Base-by-base conservation (phyloP, 805 yeast species). In the Kodamaea leandrae region DNA sequence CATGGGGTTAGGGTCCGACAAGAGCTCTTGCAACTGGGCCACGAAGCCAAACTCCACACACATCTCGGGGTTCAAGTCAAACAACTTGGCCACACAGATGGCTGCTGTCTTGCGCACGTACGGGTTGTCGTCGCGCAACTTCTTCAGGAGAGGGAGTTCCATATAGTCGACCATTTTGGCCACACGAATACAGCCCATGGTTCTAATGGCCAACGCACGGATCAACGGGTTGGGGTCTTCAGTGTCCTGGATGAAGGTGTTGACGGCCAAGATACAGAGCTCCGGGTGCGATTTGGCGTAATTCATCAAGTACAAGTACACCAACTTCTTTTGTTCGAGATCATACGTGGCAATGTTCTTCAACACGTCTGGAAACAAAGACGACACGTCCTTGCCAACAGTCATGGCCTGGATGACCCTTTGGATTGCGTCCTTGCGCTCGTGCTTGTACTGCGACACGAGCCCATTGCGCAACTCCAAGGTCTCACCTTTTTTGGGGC, bases 371-470 rank as follows among this genome's bases (percentile, higher is more conserved):
- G 99, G 99, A 54, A 93, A 93, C 41, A 93, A 71, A 2, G 95
- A 80, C 14, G 96, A 86, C 17, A 93, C 98, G 61, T 93, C 99
- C 58, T 93, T 93, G 8, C 98, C 98, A 21, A 89, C 78, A 0
- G 99, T 93, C 99, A 93, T 93, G 45, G 96, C 98, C 43, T 93
- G 95, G 57, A 93, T 93, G 15, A 95, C 96, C 45, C 96, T 77
- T 65, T 91, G 96, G 51, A 93, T 93, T 13, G 99, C 95, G 61
- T 93, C 99, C 60, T 93, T 93, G 45, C 96, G 76, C 57, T 95
- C 98, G 50, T 79, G 83, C 18, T 96, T 95, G 64, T 87, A 93
- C 65, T 88, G 97, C 6, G 96, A 88, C 4, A 90, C 97, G 40
- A 93, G 74, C 1, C 97, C 98, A 24, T 79, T 79, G 51, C 90